A percentile compares a stretch with the other conserved stretches of the same genome.
These are phyloP conservation scores for Suillus subluteus DNA, from an alignment of 768 basidiomycete species.

Conservation along the genomic window DNA sequence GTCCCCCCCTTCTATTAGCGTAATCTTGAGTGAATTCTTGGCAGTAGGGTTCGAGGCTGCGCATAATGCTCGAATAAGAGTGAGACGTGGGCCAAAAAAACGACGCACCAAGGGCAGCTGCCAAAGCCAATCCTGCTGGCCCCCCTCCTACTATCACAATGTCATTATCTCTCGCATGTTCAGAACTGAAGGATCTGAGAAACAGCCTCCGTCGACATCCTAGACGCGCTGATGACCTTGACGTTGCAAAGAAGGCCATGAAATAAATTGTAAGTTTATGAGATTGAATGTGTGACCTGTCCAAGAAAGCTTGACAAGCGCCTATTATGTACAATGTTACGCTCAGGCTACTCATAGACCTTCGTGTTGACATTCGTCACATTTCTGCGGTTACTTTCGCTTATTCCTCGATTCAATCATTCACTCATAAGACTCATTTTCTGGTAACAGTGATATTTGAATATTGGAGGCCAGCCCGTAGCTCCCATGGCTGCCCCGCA, in stretches of 20 bases:
- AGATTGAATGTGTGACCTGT: not conserved
- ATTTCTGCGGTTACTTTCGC: not conserved
- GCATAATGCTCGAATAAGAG: not conserved
- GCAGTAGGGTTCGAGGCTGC: constrained; percentile 58
- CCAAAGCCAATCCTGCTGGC: constrained; percentile 88
- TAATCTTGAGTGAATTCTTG: constrained; percentile 59
- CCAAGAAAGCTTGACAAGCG: not conserved
- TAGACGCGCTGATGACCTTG: constrained; percentile 14
- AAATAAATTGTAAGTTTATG: not conserved
- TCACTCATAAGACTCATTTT: not conserved
- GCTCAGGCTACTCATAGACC: too few relatives aligned
- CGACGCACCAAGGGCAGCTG: constrained; percentile 77
- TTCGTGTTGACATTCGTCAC: not conserved
- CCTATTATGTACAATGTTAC: not conserved
- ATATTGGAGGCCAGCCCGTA: constrained; percentile 2
- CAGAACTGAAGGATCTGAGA: constrained; percentile 23
- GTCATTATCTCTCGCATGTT: constrained; percentile 61
- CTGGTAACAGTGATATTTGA: not conserved
- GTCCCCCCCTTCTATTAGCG: constrained; percentile 83
- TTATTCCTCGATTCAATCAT: not conserved
- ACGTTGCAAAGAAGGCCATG: constrained; percentile 16
- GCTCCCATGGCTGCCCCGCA: constrained; percentile 39
- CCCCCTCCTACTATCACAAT: constrained; percentile 96
- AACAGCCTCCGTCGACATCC: constrained; percentile 12
- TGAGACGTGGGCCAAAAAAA: not conserved